Evolutionary conservation across 768 basidiomycete genomes (phyloP), one percentile per base, ranked within the genome.

Genomic region (Tremella fuciformis): DNA sequence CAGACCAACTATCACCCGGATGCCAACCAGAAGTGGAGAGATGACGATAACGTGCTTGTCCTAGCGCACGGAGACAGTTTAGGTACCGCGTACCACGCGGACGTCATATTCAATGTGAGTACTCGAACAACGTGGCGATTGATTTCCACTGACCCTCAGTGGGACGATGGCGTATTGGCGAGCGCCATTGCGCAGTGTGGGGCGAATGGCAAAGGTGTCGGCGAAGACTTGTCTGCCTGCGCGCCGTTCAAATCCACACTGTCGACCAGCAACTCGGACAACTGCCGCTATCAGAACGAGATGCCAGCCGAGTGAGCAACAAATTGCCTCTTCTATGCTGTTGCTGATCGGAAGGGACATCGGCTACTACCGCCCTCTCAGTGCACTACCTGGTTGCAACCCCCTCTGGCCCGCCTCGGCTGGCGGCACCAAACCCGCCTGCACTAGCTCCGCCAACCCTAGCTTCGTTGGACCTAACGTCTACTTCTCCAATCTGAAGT

Each of bases 371-470:
- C 39, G 58, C 24, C 65, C 72, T 16, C 50, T 74, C 37, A 22
- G 41, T 24, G 57, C 53, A 8, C 63, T 74, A 0, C 72, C 72
- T 13, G 72, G 72, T 22, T 74, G 72, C 50, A 74, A 74, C 54
- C 62, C 63, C 3, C 49, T 71, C 24, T 74, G 72, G 72, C 59
- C 57, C 18, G 51, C 53, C 46, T 22, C 46, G 1, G 44, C 50
- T 21, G 22, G 41, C n/a, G 42, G 48, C 25, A 53, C 44, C n/a
- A 67, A 71, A 29, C 72, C 69, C 3, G 51, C 52, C 16, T 69
- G 69, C 48, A 34, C 19, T 8, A 24, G 48, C 2, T 19, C 39
- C 1, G 13, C 47, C 9, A 53, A 42, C 3, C 72, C 72, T 2
- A 44, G 37, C 8, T 60, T 52, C 29, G 60, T 65, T 21, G 46